A percentile compares a stretch with the other conserved stretches of the same genome.
Conservation (phyloP, 1,284 basidiomycete genomes). For the Golubevia sp. region DNA sequence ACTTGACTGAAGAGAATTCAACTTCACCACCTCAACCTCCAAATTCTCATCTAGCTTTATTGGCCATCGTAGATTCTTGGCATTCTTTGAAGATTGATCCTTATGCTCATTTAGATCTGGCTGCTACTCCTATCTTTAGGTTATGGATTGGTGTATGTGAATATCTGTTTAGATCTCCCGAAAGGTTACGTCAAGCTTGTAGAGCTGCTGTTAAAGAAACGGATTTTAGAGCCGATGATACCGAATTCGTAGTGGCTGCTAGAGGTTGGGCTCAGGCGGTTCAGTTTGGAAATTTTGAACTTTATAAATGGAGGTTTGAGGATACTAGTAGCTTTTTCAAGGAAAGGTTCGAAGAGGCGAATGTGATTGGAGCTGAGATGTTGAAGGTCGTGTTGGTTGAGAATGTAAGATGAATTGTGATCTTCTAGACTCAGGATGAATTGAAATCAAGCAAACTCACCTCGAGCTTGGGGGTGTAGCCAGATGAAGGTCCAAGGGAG, state of each 20-base stretch:
- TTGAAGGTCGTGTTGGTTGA: constrained; percentile 74
- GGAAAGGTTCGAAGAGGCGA: constrained; percentile 83
- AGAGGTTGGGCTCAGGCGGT: constrained; percentile 82
- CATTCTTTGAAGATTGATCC: constrained; percentile 83
- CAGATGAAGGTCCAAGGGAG: too few relatives aligned
- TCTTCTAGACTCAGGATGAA: too few relatives aligned
- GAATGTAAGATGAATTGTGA: too few relatives aligned
- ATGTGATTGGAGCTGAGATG: constrained; percentile 83
- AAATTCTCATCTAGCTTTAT: constrained; percentile 92
- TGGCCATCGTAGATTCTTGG: constrained; percentile 99
- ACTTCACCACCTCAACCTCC: constrained; percentile 54
- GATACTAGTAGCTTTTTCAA: constrained; percentile 82
- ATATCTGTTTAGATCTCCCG: constrained; percentile 81
- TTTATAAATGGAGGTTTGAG: constrained; percentile 81
- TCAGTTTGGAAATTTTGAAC: constrained; percentile 86
- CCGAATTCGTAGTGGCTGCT: constrained; percentile 91
- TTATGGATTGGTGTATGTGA: constrained; percentile 98
- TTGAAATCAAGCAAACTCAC: too few relatives aligned
- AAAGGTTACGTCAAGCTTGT: constrained; percentile 38
- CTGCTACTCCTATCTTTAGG: constrained; percentile 93
- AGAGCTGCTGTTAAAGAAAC: constrained; percentile 75
- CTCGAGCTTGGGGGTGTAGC: too few relatives aligned
- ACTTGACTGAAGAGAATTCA: background rate
- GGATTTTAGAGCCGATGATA: constrained; percentile 84
- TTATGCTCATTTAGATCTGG: constrained; percentile 87